Conservation (phyloP, 1,139 yeast species). For the Geotrichum bryndzae region DNA sequence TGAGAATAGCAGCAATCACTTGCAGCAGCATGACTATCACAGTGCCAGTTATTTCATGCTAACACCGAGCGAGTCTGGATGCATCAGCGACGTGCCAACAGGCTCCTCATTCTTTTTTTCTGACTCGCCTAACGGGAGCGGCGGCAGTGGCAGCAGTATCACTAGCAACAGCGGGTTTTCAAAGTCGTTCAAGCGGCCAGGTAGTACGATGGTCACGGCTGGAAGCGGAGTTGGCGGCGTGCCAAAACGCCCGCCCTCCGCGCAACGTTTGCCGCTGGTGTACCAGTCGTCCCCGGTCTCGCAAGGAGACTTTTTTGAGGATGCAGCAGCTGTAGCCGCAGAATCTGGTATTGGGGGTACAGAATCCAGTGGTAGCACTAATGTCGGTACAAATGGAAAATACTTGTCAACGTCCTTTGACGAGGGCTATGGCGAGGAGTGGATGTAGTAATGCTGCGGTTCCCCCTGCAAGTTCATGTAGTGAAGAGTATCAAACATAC, state of each 20-base stretch:
- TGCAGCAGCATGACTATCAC: slow-evolving; percentile 1
- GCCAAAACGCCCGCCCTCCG: not conserved
- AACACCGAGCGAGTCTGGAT: slow-evolving; percentile 31
- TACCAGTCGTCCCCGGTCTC: slow-evolving; percentile 7
- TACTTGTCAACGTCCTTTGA: slow-evolving; percentile 1
- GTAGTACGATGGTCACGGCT: not conserved
- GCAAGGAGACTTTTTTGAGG: slow-evolving; percentile 7
- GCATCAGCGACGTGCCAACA: slow-evolving; percentile 21
- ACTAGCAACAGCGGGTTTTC: not conserved
- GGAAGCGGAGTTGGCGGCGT: not conserved
- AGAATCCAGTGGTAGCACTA: not conserved
- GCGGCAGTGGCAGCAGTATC: not conserved
- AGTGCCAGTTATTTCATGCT: slow-evolving; percentile 24
- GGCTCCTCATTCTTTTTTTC: slow-evolving; percentile 5
- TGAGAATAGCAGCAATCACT: not conserved
- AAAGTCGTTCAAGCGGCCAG: slow-evolving; percentile 2
- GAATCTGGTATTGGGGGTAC: not conserved
- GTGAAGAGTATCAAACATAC: no score
- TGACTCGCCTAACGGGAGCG: slow-evolving; percentile 1
- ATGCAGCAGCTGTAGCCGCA: slow-evolving; percentile 5
- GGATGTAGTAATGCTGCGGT: not conserved
- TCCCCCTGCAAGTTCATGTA: no score
- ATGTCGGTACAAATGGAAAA: not conserved
- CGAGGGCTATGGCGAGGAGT: slow-evolving; percentile 1
- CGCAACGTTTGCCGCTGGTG: not conserved